phyloP scores from a whole-genome alignment of 1,284 basidiomycete genomes.

The Leccinum pseudoinsigne region DNA sequence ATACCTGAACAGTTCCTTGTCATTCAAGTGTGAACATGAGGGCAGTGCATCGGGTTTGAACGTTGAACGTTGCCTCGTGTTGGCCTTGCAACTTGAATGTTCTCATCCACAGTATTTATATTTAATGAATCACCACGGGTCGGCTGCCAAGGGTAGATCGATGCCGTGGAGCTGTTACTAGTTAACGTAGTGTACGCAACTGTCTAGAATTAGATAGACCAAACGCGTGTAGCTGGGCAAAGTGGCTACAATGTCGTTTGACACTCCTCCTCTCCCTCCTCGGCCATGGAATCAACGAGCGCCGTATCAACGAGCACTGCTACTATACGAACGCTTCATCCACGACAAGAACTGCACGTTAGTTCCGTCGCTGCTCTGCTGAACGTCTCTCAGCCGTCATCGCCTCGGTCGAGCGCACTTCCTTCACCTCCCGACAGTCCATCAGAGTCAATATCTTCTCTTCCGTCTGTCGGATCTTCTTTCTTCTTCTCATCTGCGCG shows the following conservation, averaged over 20 bases:
- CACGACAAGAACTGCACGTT: conserved; percentile 21
- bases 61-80: background rate
- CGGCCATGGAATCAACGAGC: conserved; percentile 25
- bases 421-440: conserved; percentile 60
- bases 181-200: background rate
- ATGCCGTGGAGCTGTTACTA: background rate
- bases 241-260: conserved; percentile 13
- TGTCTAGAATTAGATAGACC: conserved; percentile 19
- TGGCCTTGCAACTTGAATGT: background rate
- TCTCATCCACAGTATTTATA: background rate
- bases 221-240: conserved; percentile 35
- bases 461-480: conserved; percentile 71
- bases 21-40: conserved; percentile 38
- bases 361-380: conserved; percentile 37
- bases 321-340: conserved; percentile 25
- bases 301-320: conserved; percentile 25
- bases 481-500: conserved; percentile 72
- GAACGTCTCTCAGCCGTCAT: conserved; percentile 36
- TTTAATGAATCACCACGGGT: background rate
- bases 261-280: conserved; percentile 3
- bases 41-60: background rate
- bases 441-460: conserved; percentile 62
- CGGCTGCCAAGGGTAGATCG: background rate
- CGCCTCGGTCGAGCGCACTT: conserved; percentile 46
- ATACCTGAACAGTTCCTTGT: conserved; percentile 75